Base-by-base conservation (phyloP, 139 green algal genomes). In the Tetratostichococcus sp. region DNA sequence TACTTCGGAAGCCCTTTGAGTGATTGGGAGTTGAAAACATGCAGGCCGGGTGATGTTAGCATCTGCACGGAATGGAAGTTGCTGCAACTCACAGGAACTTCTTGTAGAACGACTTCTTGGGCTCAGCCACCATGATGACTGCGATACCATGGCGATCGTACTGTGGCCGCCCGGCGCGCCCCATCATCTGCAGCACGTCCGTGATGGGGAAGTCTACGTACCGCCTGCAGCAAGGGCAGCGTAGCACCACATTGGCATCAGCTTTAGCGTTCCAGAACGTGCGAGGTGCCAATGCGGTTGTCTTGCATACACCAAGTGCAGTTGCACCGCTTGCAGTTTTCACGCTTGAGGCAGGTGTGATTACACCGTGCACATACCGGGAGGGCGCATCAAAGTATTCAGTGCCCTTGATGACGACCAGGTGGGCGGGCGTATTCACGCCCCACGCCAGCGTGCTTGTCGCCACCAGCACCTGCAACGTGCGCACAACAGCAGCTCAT, bases 61-160 rank as follows among this genome's bases (percentile, higher is more conserved):
- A n/a, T n/a, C n/a, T n/a, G n/a, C n/a, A n/a, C n/a, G n/a, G n/a
- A n/a, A n/a, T n/a, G n/a, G n/a, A n/a, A n/a, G n/a, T n/a, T n/a
- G n/a, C n/a, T n/a, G n/a, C n/a, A 62, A 62, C 50, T 62, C 50
- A 62, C 77, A 99, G 82, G 83, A 98, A 99, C 83, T 97, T 95
- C 79, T 98, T 98, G 86, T 98, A 98, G 80, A 98, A 99, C 70
- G 85, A 86, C 85, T 99, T 99, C 80, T 99, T 99, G 73, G 95
- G 91, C 76, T 98, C 96, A 78, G 97, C 88, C 77, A 86, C 96
- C 86, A 99, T 96, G 80, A 99, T 97, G 31, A 99, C 94, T 0
- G 93, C 93, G 50, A 96, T 87, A 34, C 90, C 95, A 58, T 92
- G 87, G 14, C 79, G 77, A 81, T 99, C 95, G 78, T 90, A 98